Evolutionary conservation across 257 asterid genomes (phyloP), one percentile per base, ranked within the genome.

Genomic region (Plectranthus barbatus): DNA sequence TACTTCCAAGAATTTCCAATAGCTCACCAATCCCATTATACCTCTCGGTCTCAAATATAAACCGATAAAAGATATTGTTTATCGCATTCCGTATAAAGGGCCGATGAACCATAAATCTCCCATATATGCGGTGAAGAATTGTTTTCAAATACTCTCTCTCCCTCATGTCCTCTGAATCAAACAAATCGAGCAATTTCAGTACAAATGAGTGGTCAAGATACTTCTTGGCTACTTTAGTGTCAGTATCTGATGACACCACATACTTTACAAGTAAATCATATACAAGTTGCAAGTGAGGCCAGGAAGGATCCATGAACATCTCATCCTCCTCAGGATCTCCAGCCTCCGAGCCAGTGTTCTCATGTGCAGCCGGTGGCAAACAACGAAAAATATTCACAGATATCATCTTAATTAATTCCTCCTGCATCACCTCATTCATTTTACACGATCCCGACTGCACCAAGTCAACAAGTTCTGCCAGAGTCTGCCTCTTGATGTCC

Each of bases 121-220:
- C 97, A 64, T 91, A 91, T 62, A 91, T 84, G 34, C 91, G 87
- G 60, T 91, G 97, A 68, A 91, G 94, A 76, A 87, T 78, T 40
- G 94, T 91, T 77, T 91, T 91, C 80, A 90, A 62, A 76, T 87
- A 87, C 73, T 90, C 97, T 50, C 96, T 85, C 79, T 90, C 97
- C 67, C 95, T 82, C 51, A 87, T 74, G 50, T 90, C 96, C 66
- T 90, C 97, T 0, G 97, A 81, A 72, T 90, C 96, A 64, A 87
- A 90, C 69, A 87, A 68, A 75, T 90, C 88, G 9, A 90, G 85
- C 79, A 87, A 62, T 71, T 83, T 91, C 45, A 84, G 73, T 45
- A 91, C 86, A 56, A 91, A 87, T 3, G 96, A 83, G 77, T 91
- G 97, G 60, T 91, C 96, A 31, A 91, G 83, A 74, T 80, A 91